Evolutionary conservation across 148 eudicot species (phyloP).

Genomic region (Rhododendron ovatum): DNA sequence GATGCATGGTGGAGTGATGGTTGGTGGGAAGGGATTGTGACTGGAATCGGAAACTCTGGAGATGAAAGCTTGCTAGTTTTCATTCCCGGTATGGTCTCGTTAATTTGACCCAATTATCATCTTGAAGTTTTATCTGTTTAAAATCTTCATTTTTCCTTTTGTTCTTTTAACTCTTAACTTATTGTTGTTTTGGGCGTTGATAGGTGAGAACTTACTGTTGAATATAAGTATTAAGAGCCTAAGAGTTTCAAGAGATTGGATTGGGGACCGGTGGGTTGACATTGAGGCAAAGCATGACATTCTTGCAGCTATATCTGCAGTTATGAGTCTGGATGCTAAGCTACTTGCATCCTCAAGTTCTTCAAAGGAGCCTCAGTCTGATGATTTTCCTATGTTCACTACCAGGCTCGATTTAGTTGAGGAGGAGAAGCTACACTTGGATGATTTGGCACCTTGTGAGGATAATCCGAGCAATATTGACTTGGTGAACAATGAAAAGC

Average conservation of each 20-base stretch:
- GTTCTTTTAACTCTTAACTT: neutral
- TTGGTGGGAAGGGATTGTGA: conserved; percentile 42
- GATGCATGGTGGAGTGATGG: conserved; percentile 90
- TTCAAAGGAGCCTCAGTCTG: conserved; percentile 33
- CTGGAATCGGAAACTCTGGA: conserved; percentile 25
- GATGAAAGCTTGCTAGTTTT: conserved; percentile 52
- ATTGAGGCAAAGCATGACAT: conserved; percentile 49
- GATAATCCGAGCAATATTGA: conserved; percentile 8
- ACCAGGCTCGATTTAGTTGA: conserved; percentile 26
- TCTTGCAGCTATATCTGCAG: conserved; percentile 36
- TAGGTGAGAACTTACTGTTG: conserved; percentile 73
- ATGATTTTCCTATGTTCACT: conserved; percentile 20
- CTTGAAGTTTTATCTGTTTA: neutral
- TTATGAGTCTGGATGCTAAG: conserved; percentile 22
- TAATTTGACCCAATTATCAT: neutral
- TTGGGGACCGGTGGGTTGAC: conserved; percentile 63
- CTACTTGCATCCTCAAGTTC: conserved; percentile 22
- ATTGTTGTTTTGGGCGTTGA: neutral
- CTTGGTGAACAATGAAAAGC: conserved; percentile 10
- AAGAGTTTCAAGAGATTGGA: conserved; percentile 81
- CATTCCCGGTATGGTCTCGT: conserved; percentile 46
- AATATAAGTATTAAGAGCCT: conserved; percentile 38
- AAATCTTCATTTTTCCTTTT: neutral
- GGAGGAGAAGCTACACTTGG: conserved; percentile 25
- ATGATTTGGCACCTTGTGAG: conserved; percentile 12